These are phyloP conservation scores for Caryopteris hybrid DNA, from an alignment of 305 asterid genomes.

Conservation along the genomic window DNA sequence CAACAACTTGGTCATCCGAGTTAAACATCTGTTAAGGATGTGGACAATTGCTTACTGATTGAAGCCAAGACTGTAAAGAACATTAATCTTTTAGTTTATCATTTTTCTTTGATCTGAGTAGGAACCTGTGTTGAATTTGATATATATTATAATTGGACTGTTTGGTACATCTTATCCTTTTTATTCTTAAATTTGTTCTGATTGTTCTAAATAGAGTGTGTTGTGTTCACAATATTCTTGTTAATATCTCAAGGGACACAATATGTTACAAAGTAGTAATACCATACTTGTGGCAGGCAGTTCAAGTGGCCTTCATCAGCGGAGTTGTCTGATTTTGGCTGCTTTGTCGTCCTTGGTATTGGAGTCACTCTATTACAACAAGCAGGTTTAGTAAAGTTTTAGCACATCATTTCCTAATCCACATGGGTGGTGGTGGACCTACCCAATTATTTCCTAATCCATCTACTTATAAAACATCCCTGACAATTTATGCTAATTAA, in stretches of 20 bases:
- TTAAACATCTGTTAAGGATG: not conserved
- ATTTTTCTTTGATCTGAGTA: not conserved
- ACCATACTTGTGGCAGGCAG: constrained; percentile 96
- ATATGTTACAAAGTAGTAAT: constrained; percentile 44
- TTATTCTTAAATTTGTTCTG: not conserved
- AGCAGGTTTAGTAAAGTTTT: constrained; percentile 65
- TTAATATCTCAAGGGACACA: constrained; percentile 17
- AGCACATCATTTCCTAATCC: too few species aligned
- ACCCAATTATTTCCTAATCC: not conserved
- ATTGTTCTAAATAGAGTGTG: not conserved
- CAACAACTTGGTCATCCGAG: constrained; percentile 6
- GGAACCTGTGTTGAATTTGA: not conserved
- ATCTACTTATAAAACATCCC: not conserved
- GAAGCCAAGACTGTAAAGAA: not conserved
- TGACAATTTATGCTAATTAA: constrained; percentile 6
- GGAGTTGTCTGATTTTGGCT: constrained; percentile 91
- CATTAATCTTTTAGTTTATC: not conserved
- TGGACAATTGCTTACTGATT: not conserved
- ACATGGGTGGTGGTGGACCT: not conserved
- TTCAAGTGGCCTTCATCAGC: constrained; percentile 85
- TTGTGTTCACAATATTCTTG: constrained; percentile 6
- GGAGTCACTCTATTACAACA: constrained; percentile 88
- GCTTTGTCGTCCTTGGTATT: constrained; percentile 59
- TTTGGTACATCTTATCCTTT: not conserved
- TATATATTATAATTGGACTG: not conserved